Conservation (phyloP, 805 yeast species). For the Yarrowia bubula region DNA sequence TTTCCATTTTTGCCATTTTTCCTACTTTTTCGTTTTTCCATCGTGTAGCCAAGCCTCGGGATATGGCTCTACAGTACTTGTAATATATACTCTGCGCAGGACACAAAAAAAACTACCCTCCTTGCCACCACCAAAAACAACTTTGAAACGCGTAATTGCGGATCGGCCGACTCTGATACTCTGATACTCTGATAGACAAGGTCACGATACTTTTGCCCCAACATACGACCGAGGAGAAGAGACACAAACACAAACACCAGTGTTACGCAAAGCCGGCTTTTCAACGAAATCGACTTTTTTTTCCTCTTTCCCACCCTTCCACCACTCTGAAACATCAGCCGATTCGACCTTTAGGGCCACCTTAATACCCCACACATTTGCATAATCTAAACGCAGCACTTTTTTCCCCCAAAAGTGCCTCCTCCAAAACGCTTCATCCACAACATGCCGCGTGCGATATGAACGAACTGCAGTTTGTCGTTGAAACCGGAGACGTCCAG, state of each 20-base stretch:
- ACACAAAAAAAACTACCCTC: no score
- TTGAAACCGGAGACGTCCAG: constrained; percentile 20
- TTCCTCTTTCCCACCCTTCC: neutral
- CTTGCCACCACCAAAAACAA: neutral
- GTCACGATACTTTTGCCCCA: neutral
- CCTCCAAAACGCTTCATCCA: neutral
- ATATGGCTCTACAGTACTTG: no score
- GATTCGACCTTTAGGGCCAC: neutral
- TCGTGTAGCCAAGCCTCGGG: no score
- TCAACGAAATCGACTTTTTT: neutral
- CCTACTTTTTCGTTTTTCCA: neutral
- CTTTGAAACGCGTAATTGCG: neutral
- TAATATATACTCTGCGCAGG: no score
- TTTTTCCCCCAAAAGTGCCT: neutral
- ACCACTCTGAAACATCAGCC: neutral
- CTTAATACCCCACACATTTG: constrained; percentile 23
- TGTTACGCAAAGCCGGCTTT: neutral
- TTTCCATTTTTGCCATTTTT: no score
- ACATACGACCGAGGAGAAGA: neutral
- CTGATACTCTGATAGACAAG: neutral
- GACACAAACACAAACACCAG: neutral
- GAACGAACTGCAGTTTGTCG: constrained; percentile 25
- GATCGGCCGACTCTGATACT: constrained; percentile 13
- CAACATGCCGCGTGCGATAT: constrained; percentile 18
- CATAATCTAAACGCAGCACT: neutral